These are phyloP conservation scores for Hordeum vulgare DNA, from an alignment of 176 grass and related monocot genomes.

Conservation along the genomic window DNA sequence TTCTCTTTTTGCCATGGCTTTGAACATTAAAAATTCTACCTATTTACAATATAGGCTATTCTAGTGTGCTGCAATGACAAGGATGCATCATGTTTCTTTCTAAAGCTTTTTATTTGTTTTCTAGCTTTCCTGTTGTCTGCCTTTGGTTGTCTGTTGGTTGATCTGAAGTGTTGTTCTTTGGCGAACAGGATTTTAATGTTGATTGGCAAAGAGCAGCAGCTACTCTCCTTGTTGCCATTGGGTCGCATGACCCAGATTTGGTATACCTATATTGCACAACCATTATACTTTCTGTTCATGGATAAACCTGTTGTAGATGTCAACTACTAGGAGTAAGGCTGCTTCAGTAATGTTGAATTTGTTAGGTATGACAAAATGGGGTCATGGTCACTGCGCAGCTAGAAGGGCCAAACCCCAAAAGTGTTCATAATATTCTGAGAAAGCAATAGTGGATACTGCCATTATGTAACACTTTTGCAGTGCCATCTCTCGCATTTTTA, in stretches of 20 bases:
- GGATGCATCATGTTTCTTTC: not conserved
- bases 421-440: not conserved
- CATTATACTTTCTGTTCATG: not conserved
- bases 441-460: not conserved
- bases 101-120: not conserved
- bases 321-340: not conserved
- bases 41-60: not conserved
- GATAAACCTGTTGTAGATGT: slow-evolving; percentile 1
- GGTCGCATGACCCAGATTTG: slow-evolving; percentile 83
- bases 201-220: slow-evolving; percentile 96
- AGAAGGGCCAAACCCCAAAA: not conserved
- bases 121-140: not conserved
- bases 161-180: slow-evolving; percentile 25
- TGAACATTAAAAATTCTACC: not conserved
- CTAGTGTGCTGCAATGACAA: not conserved
- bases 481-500: not conserved
- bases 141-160: not conserved
- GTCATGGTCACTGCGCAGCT: not conserved
- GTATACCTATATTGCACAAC: slow-evolving; percentile 32
- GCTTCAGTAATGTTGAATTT: not conserved
- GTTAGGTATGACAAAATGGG: not conserved
- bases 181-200: slow-evolving; percentile 65
- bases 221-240: slow-evolving; percentile 86
- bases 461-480: not conserved
- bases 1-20: not conserved